These are phyloP conservation scores for Austroboletus festivus DNA, from an alignment of 768 basidiomycete species.

Conservation along the genomic window DNA sequence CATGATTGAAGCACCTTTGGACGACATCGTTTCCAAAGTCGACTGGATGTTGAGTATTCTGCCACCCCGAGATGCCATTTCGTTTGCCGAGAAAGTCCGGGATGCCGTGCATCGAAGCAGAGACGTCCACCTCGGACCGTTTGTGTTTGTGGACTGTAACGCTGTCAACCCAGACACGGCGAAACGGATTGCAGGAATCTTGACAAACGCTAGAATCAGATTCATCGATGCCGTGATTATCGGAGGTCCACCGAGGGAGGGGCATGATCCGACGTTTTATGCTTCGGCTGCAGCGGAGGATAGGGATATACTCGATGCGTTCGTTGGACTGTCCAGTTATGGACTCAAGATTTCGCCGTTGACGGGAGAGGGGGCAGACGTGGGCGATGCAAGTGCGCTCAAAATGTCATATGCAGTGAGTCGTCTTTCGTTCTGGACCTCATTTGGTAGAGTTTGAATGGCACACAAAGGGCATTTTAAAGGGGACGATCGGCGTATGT, in stretches of 20 bases:
- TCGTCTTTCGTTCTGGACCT: constrained; percentile 6
- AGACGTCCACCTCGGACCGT: background rate
- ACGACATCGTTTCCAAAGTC: constrained; percentile 35
- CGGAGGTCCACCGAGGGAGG: constrained; percentile 49
- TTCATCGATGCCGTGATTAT: constrained; percentile 60
- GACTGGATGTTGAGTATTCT: constrained; percentile 55
- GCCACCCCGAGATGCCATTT: constrained; percentile 51
- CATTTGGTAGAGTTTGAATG: background rate
- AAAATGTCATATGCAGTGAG: constrained; percentile 65
- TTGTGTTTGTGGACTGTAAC: constrained; percentile 55
- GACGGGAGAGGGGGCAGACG: constrained; percentile 44
- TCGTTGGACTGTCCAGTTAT: constrained; percentile 38
- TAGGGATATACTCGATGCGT: constrained; percentile 34
- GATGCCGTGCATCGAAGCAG: background rate
- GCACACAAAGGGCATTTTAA: constrained; percentile 48
- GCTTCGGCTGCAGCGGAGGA: constrained; percentile 41
- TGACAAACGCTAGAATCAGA: constrained; percentile 36
- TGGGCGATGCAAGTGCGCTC: constrained; percentile 58
- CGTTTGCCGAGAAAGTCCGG: constrained; percentile 38
- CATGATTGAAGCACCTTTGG: constrained; percentile 41
- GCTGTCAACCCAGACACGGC: constrained; percentile 53
- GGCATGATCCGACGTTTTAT: constrained; percentile 54
- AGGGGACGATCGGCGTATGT: constrained; percentile 50
- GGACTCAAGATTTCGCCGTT: constrained; percentile 47
- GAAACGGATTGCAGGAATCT: constrained; percentile 44